These are phyloP conservation scores for Lyophyllum atratum DNA, from an alignment of 768 basidiomycete species.

Conservation along the genomic window DNA sequence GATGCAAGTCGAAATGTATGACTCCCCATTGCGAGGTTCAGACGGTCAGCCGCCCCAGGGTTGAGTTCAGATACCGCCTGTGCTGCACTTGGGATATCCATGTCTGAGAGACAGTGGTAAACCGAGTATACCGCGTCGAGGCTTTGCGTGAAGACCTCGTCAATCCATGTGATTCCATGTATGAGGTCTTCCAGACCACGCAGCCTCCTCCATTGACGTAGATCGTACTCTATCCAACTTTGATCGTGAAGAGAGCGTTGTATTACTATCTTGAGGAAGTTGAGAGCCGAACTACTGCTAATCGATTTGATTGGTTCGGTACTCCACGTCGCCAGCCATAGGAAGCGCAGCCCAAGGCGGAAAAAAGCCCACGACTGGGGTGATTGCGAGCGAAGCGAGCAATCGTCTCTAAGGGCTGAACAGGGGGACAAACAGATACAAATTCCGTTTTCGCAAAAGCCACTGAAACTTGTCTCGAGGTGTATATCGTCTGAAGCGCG, in stretches of 20 bases:
- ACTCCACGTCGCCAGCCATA: conserved; percentile 8
- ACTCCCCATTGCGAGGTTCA: not conserved
- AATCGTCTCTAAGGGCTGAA: too few species aligned
- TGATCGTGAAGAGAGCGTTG: conserved; percentile 15
- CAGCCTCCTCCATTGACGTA: conserved; percentile 28
- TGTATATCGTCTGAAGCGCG: too few species aligned
- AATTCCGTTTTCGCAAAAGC: too few species aligned
- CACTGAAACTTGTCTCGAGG: too few species aligned
- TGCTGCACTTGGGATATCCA: conserved; percentile 24
- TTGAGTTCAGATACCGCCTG: conserved; percentile 25
- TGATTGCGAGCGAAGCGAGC: too few species aligned
- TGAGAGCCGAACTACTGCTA: not conserved
- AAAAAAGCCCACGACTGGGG: conserved; percentile 35
- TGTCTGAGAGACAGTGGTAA: conserved; percentile 24
- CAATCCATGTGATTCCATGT: conserved; percentile 29
- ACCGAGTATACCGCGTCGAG: conserved; percentile 29
- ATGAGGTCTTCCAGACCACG: conserved; percentile 28
- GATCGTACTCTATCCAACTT: conserved; percentile 31
- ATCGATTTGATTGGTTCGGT: not conserved
- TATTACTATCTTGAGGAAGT: not conserved
- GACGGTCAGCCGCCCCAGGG: not conserved
- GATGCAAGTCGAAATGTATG: not conserved
- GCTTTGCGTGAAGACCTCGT: conserved; percentile 28
- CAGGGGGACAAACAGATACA: too few species aligned
- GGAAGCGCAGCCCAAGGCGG: conserved; percentile 20